Evolutionary conservation across 305 asterid species (phyloP).

Genomic region (Fraxinus ornus): DNA sequence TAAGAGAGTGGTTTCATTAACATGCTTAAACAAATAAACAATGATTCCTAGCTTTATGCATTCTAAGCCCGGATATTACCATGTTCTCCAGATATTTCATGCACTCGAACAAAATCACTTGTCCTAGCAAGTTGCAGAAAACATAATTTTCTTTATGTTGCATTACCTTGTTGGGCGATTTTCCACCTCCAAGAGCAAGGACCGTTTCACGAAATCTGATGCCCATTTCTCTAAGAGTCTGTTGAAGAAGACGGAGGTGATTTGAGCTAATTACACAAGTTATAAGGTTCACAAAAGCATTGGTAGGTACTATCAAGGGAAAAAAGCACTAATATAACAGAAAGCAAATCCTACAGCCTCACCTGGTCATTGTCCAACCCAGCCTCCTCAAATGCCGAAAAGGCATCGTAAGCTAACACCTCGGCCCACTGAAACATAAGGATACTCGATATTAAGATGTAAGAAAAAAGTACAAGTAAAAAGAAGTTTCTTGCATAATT

Average conservation of each 20-base stretch:
- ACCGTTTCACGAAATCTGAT: constrained; percentile 69
- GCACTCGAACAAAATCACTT: background rate
- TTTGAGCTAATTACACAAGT: background rate
- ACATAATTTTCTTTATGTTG: background rate
- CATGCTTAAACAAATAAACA: background rate
- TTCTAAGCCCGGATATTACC: background rate
- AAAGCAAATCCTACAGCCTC: constrained; percentile 8
- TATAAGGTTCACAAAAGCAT: background rate
- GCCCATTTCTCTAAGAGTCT: constrained; percentile 70
- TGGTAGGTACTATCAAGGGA: background rate
- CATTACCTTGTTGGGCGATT: constrained; percentile 65
- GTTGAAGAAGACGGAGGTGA: constrained; percentile 7
- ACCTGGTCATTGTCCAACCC: constrained; percentile 71
- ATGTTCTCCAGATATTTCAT: background rate
- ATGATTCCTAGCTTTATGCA: background rate
- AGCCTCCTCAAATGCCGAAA: constrained; percentile 77
- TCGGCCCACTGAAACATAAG: constrained; percentile 70
- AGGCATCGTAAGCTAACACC: constrained; percentile 83
- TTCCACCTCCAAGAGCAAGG: constrained; percentile 86
- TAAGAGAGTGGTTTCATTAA: background rate
- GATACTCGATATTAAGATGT: constrained; percentile 11
- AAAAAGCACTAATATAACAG: background rate
- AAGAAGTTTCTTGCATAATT: background rate
- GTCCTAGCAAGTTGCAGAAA: background rate
- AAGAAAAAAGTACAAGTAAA: background rate